Evolutionary conservation across 2,329 filamentous ascomycete species (phyloP).

Genomic region (Colletotrichum tofieldiae): DNA sequence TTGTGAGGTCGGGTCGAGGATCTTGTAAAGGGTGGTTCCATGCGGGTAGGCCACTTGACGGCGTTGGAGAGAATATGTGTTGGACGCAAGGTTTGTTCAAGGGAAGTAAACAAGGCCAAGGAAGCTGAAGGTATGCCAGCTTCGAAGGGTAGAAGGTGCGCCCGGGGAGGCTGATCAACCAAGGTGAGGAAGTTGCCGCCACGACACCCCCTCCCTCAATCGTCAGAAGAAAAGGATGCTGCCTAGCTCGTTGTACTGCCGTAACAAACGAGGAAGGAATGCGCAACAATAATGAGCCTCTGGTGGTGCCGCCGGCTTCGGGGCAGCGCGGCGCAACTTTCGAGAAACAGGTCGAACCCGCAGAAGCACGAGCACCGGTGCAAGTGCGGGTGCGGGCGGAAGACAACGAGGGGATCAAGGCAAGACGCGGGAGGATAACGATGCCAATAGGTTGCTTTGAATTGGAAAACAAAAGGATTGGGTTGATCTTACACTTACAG

Average conservation of each 20-base stretch:
- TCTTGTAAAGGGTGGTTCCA: neutral
- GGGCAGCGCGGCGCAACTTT: neutral
- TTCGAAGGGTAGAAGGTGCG: neutral
- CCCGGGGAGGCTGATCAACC: neutral
- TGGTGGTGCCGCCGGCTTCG: neutral
- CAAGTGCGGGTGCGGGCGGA: neutral
- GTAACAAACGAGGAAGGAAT: neutral
- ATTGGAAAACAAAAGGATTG: slow-evolving; percentile 2
- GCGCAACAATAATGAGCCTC: neutral
- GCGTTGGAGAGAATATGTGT: neutral
- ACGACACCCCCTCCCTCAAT: neutral
- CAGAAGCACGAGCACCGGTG: slow-evolving; percentile 22
- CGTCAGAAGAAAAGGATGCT: neutral
- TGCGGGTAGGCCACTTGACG: slow-evolving; percentile 10
- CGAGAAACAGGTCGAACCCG: neutral
- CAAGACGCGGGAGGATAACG: neutral
- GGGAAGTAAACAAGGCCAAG: neutral
- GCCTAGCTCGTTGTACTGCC: neutral
- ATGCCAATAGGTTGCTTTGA: slow-evolving; percentile 6
- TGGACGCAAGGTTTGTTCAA: too few species aligned
- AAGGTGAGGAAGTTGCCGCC: neutral
- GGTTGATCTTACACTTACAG: slow-evolving; percentile 61
- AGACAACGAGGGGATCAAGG: neutral
- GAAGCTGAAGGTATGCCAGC: neutral
- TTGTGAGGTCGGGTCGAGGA: too few species aligned